Base-by-base conservation (phyloP, 768 basidiomycete genomes). In the Xerocomellus intermedius region DNA sequence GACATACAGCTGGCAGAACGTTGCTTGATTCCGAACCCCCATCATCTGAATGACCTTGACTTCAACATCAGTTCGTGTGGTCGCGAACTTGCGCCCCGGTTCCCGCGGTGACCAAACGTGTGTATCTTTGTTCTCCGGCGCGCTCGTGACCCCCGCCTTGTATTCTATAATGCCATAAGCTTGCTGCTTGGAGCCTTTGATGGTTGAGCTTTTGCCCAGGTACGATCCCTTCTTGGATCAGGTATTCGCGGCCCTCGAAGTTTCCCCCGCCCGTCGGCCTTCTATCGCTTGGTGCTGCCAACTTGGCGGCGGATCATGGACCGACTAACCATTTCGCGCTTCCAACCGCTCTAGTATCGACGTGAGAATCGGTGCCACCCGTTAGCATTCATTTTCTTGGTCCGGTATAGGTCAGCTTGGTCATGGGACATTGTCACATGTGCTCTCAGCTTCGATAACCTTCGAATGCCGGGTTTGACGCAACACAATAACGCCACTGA, bases 351-450 rank as follows among this genome's bases (percentile, higher is more conserved):
- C 55, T 13, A 59, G 39, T 10, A 7, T 44, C 55, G 45, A 51
- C 16, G 39, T 56, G 41, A 32, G 57, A 56, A 60, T 33, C 3
- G 36, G 5, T 26, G 16, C 5, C 32, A n/a, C n/a, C 30, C 37
- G 19, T 28, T 42, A 22, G 45, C 33, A 22, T 30, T 5, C 3
- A 35, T 19, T 32, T 43, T 42, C 56, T 58, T 32, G 28, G 46
- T 33, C 13, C 7, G 56, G 28, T 28, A 28, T 43, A 49, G 26
- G 54, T 42, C 7, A 4, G 42, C 7, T 45, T 35, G 55, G 33
- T 61, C 68, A 67, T 61, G 67, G 54, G 69, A 62, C 35, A 9
- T 47, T 28, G 38, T 28, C 13, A 24, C 64, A 64, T 49, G 50
- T 55, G 64, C 42, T 62, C 49, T 16, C 7, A 35, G n/a, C 36